Percentiles rank a stretch among this genome's conserved stretches.
These are phyloP conservation scores for Trametes elegans DNA, from an alignment of 768 basidiomycete genomes.

Conservation along the genomic window DNA sequence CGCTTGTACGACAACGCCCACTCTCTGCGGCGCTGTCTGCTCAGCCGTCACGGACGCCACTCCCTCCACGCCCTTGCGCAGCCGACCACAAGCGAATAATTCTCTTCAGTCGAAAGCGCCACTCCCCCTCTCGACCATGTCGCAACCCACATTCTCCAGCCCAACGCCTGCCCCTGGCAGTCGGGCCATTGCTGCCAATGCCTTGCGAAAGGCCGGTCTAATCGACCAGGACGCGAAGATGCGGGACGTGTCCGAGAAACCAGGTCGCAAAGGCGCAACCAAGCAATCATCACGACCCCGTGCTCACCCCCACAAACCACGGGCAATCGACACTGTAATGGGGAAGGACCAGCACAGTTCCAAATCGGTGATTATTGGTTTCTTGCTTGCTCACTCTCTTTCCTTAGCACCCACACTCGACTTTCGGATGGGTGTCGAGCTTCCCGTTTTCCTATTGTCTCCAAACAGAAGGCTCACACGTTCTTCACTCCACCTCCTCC, in stretches of 20 bases:
- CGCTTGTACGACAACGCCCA: neutral
- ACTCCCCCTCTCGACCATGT: slow-evolving; percentile 15
- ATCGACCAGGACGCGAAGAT: slow-evolving; percentile 74
- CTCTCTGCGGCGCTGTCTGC: slow-evolving; percentile 1
- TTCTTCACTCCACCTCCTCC: slow-evolving; percentile 29
- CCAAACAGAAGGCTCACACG: slow-evolving; percentile 39
- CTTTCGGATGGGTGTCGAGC: slow-evolving; percentile 14
- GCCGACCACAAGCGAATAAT: slow-evolving; percentile 7
- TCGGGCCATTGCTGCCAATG: slow-evolving; percentile 56
- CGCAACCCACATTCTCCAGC: slow-evolving; percentile 53
- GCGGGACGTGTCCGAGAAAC: slow-evolving; percentile 67
- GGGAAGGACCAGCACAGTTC: slow-evolving; percentile 45
- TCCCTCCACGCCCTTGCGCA: slow-evolving; percentile 11
- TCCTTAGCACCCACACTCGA: slow-evolving; percentile 19
- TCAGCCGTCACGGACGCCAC: slow-evolving; percentile 1
- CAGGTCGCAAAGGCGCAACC: slow-evolving; percentile 65
- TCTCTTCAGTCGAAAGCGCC: slow-evolving; percentile 14
- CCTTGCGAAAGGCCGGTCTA: slow-evolving; percentile 69
- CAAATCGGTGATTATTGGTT: slow-evolving; percentile 62
- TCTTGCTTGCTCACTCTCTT: slow-evolving; percentile 29
- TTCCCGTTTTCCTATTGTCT: slow-evolving; percentile 32
- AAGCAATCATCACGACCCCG: slow-evolving; percentile 47
- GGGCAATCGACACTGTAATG: slow-evolving; percentile 54
- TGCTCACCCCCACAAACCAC: slow-evolving; percentile 59
- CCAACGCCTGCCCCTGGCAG: slow-evolving; percentile 57